Evolutionary conservation across 306 rosid species (phyloP).

Genomic region (Corylus americana): DNA sequence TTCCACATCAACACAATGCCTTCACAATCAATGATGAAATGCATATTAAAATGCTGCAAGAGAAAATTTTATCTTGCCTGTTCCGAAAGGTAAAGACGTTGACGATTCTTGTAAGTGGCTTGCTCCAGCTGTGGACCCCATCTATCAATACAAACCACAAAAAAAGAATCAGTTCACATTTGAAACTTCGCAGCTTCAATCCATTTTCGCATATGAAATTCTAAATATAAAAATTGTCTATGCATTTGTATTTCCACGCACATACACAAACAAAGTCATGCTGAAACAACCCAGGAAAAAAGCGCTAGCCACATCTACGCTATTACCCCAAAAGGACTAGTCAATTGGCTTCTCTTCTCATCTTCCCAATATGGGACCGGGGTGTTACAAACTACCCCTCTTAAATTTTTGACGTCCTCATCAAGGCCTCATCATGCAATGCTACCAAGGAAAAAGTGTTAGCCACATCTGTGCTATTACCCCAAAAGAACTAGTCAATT

Average conservation of each 20-base stretch:
- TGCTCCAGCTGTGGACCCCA: conserved; percentile 90
- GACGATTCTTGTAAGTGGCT: conserved; percentile 85
- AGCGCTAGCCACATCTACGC: too few relatives aligned
- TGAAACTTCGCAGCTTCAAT: conserved; percentile 8
- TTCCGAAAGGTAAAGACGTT: conserved; percentile 88
- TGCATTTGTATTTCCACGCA: background rate
- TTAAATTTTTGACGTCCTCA: too few relatives aligned
- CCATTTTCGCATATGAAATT: background rate
- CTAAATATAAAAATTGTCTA: background rate
- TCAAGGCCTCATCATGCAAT: too few relatives aligned
- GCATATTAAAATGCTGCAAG: background rate
- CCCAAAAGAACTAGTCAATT: too few relatives aligned
- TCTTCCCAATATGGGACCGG: too few relatives aligned
- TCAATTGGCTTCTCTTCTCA: too few relatives aligned
- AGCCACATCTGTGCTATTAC: too few relatives aligned
- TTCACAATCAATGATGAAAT: background rate
- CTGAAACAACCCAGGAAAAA: too few relatives aligned
- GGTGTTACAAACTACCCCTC: too few relatives aligned
- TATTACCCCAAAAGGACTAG: too few relatives aligned
- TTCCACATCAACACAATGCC: background rate
- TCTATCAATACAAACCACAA: conserved; percentile 34
- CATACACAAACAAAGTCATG: background rate
- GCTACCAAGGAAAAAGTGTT: too few relatives aligned
- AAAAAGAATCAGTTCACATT: conserved; percentile 2
- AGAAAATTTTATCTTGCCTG: conserved; percentile 44